Evolutionary conservation across 495 filamentous ascomycete genomes (phyloP).

Genomic region (Durotheca rogersii): DNA sequence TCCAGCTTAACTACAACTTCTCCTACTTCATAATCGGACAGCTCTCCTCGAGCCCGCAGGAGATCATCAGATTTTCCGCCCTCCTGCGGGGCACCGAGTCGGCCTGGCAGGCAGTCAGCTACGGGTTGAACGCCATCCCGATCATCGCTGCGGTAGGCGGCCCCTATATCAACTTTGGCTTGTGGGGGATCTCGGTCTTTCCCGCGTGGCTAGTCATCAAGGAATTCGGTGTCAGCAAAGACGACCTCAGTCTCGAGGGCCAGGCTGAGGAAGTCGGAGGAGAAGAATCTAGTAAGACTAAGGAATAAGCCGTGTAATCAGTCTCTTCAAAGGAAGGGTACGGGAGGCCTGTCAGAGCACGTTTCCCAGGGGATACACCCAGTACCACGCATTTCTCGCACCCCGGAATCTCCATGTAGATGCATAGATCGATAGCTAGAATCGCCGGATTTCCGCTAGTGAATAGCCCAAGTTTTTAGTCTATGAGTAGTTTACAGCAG

Average conservation of each 20-base stretch:
- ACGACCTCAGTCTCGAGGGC: conserved; percentile 10
- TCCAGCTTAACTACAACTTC: conserved; percentile 66
- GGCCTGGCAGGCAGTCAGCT: conserved; percentile 62
- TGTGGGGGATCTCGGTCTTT: conserved; percentile 58
- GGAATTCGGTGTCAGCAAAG: conserved; percentile 44
- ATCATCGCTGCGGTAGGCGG: conserved; percentile 61
- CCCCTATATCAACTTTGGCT: conserved; percentile 62
- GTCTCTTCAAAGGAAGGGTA: too few species aligned
- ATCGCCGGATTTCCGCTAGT: too few species aligned
- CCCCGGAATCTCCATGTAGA: too few species aligned
- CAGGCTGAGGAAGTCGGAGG: not conserved
- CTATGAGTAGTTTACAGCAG: too few species aligned
- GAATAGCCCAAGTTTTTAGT: too few species aligned
- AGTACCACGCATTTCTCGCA: too few species aligned
- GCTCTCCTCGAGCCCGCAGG: conserved; percentile 54
- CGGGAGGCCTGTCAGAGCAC: too few species aligned
- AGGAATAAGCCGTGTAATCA: too few species aligned
- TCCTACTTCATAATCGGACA: conserved; percentile 65
- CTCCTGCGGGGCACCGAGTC: conserved; percentile 63
- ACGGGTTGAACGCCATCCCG: conserved; percentile 56
- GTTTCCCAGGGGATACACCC: too few species aligned
- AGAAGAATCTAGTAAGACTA: too few species aligned
- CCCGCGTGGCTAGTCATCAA: conserved; percentile 62
- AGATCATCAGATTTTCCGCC: conserved; percentile 61
- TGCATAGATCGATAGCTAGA: too few species aligned